Conservation (phyloP, 257 asterid genomes). For the Scutellaria barbata region DNA sequence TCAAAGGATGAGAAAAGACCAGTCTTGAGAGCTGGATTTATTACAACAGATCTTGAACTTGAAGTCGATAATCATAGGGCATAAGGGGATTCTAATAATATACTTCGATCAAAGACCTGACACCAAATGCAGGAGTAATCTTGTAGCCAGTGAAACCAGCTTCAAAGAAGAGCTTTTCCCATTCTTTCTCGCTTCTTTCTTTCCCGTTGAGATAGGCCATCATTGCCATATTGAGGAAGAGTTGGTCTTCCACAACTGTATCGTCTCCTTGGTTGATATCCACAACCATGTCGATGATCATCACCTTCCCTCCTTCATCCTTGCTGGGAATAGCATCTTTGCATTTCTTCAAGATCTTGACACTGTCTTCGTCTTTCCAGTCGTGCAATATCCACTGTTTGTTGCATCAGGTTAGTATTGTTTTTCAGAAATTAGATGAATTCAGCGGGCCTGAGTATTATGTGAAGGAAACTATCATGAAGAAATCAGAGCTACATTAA, state of each 20-base stretch:
- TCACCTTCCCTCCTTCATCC: constrained; percentile 36
- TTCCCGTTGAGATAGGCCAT: constrained; percentile 33
- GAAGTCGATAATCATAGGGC: neutral
- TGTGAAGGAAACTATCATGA: too few species aligned
- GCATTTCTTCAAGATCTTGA: constrained; percentile 35
- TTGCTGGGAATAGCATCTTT: constrained; percentile 38
- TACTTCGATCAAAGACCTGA: constrained; percentile 48
- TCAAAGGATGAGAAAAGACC: neutral
- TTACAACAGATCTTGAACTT: neutral
- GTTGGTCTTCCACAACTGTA: constrained; percentile 25
- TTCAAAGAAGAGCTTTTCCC: constrained; percentile 40
- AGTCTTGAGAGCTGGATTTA: neutral
- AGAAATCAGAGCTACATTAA: neutral
- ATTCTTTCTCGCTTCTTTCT: constrained; percentile 50
- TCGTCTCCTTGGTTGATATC: constrained; percentile 14
- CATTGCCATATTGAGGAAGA: constrained; percentile 37
- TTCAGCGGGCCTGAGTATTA: neutral
- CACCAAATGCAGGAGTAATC: constrained; percentile 41
- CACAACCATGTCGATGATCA: constrained; percentile 43
- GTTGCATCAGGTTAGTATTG: neutral
- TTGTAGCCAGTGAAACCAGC: constrained; percentile 48
- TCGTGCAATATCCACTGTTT: constrained; percentile 38
- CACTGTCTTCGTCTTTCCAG: constrained; percentile 25
- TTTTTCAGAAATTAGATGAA: neutral
- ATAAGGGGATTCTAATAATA: constrained; percentile 28